Conservation (phyloP, 345 rosid genomes). For the Erysimum cheiranthoides region DNA sequence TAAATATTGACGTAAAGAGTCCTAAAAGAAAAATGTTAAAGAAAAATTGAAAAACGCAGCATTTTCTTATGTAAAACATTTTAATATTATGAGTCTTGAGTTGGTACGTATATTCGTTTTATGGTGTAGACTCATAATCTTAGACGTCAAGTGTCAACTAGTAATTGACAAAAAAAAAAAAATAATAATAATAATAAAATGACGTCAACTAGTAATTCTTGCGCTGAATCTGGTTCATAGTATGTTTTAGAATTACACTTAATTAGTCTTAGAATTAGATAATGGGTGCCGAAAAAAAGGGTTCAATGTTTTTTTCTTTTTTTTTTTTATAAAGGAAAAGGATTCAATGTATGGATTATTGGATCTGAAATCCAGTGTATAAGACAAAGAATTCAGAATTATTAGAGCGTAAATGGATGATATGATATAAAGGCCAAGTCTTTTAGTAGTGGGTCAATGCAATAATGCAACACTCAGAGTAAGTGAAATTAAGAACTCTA, state of each 20-base stretch:
- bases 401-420: not conserved
- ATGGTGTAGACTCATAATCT: slow-evolving; percentile 20
- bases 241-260: not conserved
- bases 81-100: not conserved
- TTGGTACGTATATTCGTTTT: slow-evolving; percentile 21
- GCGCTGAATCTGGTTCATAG: not conserved
- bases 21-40: not conserved
- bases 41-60: not conserved
- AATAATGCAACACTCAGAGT: too few relatives aligned
- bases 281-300: not conserved
- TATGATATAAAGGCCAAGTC: not conserved
- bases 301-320: too few relatives aligned
- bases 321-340: not conserved
- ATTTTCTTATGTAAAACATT: not conserved
- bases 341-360: not conserved
- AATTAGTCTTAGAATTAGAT: not conserved
- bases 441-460: too few relatives aligned
- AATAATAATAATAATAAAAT: too few relatives aligned
- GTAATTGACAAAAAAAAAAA: too few relatives aligned
- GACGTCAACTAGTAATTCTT: not conserved
- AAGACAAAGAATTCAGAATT: not conserved
- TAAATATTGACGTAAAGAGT: not conserved
- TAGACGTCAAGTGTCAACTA: not conserved
- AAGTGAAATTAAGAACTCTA: too few relatives aligned
- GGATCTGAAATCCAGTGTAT: too few relatives aligned